These are phyloP conservation scores for Blastobotrys peoriensis DNA, from an alignment of 805 yeast species.

Conservation along the genomic window DNA sequence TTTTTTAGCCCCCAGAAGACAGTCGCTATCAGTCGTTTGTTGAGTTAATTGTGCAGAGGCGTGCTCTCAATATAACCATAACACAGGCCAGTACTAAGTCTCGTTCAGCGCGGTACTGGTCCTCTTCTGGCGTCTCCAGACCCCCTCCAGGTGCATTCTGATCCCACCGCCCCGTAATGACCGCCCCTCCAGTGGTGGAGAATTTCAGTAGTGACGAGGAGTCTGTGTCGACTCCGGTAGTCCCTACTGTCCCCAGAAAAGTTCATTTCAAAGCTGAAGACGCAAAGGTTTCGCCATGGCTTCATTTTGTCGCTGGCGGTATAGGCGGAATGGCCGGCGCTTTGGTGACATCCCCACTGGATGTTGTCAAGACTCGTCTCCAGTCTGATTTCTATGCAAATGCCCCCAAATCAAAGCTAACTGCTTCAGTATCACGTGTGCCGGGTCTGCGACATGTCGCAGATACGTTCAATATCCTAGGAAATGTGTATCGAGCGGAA, in stretches of 20 bases:
- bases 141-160: no score
- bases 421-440: conserved; percentile 25
- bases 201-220: conserved; percentile 22
- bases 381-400: conserved; percentile 75
- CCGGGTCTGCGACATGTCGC: conserved; percentile 66
- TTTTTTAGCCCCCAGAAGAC: no score
- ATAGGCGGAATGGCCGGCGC: conserved; percentile 99
- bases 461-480: conserved; percentile 73
- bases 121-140: no score
- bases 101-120: no score
- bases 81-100: no score
- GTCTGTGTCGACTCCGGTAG: conserved; percentile 20
- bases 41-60: no score
- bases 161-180: no score
- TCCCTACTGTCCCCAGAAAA: conserved; percentile 17
- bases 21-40: no score
- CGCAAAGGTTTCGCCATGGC: conserved; percentile 41
- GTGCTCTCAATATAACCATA: no score
- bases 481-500: conserved; percentile 62
- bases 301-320: conserved; percentile 42
- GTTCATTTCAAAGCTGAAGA: conserved; percentile 16
- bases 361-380: conserved; percentile 89
- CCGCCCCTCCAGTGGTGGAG: conserved; percentile 15
- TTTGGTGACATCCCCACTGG: conserved; percentile 86
- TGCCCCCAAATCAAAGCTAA: background rate